Conservation (phyloP, 805 yeast species). For the Metschnikowia picachoensis region DNA sequence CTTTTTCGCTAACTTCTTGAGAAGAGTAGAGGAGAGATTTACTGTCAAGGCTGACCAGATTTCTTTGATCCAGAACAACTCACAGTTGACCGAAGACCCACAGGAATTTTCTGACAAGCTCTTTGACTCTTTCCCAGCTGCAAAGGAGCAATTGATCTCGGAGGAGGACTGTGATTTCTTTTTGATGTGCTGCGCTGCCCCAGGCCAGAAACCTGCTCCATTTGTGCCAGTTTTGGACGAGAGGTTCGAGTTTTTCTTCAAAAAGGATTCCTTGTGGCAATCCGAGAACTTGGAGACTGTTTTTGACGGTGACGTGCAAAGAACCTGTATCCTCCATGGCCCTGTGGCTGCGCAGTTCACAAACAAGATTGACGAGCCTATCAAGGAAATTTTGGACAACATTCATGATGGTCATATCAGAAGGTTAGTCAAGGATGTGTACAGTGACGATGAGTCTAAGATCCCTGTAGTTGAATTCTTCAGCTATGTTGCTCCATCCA, state of each 20-base stretch:
- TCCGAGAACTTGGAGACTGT: slow-evolving; percentile 96
- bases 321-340: slow-evolving; percentile 98
- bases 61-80: slow-evolving; percentile 72
- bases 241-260: slow-evolving; percentile 92
- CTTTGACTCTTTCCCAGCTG: slow-evolving; percentile 66
- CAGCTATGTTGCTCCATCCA: slow-evolving; percentile 57
- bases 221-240: slow-evolving; percentile 94
- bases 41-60: slow-evolving; percentile 47
- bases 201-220: slow-evolving; percentile 95
- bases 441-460: slow-evolving; percentile 61
- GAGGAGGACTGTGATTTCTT: slow-evolving; percentile 96
- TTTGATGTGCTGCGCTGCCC: slow-evolving; percentile 76
- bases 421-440: slow-evolving; percentile 62
- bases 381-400: slow-evolving; percentile 80
- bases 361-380: slow-evolving; percentile 84
- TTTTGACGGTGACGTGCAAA: slow-evolving; percentile 91
- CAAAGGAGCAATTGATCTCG: slow-evolving; percentile 77
- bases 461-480: slow-evolving; percentile 91
- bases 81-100: slow-evolving; percentile 63
- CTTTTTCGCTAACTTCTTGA: slow-evolving; percentile 79
- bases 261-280: slow-evolving; percentile 99
- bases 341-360: slow-evolving; percentile 97
- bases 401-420: slow-evolving; percentile 88
- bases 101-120: slow-evolving; percentile 54
- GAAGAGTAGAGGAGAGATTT: slow-evolving; percentile 97